Base-by-base conservation (phyloP, 768 basidiomycete genomes). In the Lentinula lateritia region DNA sequence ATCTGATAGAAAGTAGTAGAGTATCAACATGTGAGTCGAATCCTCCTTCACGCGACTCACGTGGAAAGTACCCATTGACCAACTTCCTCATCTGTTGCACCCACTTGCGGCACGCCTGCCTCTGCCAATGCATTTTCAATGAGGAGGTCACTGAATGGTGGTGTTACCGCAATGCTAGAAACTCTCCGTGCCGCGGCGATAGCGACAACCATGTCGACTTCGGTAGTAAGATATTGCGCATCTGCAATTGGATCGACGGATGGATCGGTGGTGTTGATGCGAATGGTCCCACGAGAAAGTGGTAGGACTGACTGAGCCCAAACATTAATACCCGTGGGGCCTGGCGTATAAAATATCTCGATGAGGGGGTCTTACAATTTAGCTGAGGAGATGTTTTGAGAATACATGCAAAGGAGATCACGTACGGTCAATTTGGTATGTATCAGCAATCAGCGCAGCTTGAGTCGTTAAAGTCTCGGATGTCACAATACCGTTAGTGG, bases 221-320 rank as follows among this genome's bases (percentile, higher is more conserved):
- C 65, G 5, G 57, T 58, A 4, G 61, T 62, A 20, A 66, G 63
- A 34, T 52, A 66, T n/a, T 62, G 65, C 8, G 60, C 6, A 28
- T 66, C 57, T 7, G 23, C 50, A 13, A 66, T 20, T 0, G 65
- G 65, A 55, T 62, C 58, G 32, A 36, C 61, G 0, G 59, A 41
- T 8, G 65, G 61, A 58, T 66, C 55, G 2, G 63, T 66, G 38
- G 61, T 64, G 55, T 64, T 66, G 58, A 66, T 66, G 10, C 50
- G 63, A 15, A 66, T 58, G 2, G 63, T 64, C 7, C 65, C 65
- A 2, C 65, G 50, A 16, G 65, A 66, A 12, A 66, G 60, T 16
- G 65, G 65, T 2, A 63, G 46, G 50, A 61, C 59, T 20, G 62
- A 63, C 46, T 63, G 65, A 3, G 62, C 59, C 65, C 65, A 66